Base-by-base conservation (phyloP, 495 filamentous ascomycete genomes). In the Polyplosphaeria fusca region DNA sequence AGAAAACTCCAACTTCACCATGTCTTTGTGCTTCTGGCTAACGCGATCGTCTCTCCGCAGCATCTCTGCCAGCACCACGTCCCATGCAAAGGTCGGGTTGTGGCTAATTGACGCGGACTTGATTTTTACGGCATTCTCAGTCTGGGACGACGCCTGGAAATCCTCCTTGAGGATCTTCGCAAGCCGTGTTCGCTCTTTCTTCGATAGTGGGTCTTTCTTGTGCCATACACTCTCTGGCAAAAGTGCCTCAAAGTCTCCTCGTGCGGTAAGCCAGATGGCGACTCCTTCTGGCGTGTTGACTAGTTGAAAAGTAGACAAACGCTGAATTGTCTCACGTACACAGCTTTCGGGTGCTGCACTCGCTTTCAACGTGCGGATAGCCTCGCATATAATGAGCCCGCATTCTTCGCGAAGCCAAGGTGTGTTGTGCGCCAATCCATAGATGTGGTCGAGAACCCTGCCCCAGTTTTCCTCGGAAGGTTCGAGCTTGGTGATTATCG, bases 321-420 rank as follows among this genome's bases (percentile, higher is more conserved):
- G 77, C 46, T 84, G 73, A 52, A 96, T 73, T 0, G 87, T 80
- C 20, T 72, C 70, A 55, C 85, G 78, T 14, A 82, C 79, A 27
- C 78, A 80, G 38, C 74, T 70, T 25, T 46, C 44, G 20, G 73
- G 69, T 16, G 71, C 61, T n/a, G 73, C 57, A 32, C 71, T 66
- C 1, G 73, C 52, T 1, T 70, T 65, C 23, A 79, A 63, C n/a
- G 72, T 73, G 26, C 73, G 70, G 23, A 59, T 25, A n/a, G 50
- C 39, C 24, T 62, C 63, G 50, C 76, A 79, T 4, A 86, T 50
- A 27, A 93, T 78, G 79, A 82, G 89, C 12, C 87, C 88, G 62
- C 88, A 93, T 66, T 92, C 86, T 67, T 93, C 85, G 53, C 87
- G 81, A 51, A 98, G 78, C 94, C 93, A 96, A 7, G 85, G 80